Evolutionary conservation across 768 basidiomycete genomes (phyloP).

Genomic region (Suillus subluteus): DNA sequence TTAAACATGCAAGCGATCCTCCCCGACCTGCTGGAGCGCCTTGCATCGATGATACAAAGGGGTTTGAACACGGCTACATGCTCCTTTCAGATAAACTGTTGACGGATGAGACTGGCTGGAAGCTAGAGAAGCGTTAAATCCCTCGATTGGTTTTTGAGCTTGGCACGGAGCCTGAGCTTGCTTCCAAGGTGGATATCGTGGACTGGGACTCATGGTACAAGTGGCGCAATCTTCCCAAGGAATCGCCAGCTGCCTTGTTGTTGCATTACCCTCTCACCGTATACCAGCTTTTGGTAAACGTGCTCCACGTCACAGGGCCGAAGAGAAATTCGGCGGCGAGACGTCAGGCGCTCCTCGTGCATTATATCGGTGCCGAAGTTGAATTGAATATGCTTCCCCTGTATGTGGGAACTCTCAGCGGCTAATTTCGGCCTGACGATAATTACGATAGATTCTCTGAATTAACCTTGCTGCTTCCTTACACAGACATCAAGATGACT

Average conservation of each 20-base stretch:
- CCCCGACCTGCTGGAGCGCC: conserved; percentile 8
- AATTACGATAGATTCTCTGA: conserved; percentile 44
- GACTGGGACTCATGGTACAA: conserved; percentile 49
- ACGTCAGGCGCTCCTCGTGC: conserved; percentile 35
- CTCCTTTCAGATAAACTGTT: conserved; percentile 35
- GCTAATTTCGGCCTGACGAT: background rate
- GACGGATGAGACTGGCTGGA: conserved; percentile 41
- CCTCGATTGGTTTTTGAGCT: conserved; percentile 35
- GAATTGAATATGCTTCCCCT: conserved; percentile 44
- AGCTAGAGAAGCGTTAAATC: conserved; percentile 36
- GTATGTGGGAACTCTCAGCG: conserved; percentile 29
- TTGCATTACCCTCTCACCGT: conserved; percentile 47
- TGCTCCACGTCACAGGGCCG: conserved; percentile 36
- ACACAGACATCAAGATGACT: conserved; percentile 47
- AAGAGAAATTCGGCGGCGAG: conserved; percentile 20
- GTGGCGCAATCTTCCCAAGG: conserved; percentile 48
- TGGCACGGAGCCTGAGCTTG: conserved; percentile 29
- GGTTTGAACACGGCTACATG: conserved; percentile 37
- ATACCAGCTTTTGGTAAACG: conserved; percentile 40
- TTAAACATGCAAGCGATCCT: conserved; percentile 21
- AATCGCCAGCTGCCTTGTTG: conserved; percentile 45
- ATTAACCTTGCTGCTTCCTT: conserved; percentile 47
- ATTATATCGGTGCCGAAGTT: conserved; percentile 44
- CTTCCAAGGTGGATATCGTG: conserved; percentile 31
- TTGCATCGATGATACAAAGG: conserved; percentile 16